Conservation (phyloP, 2,329 filamentous ascomycete genomes). For the Seiridium cupressi region DNA sequence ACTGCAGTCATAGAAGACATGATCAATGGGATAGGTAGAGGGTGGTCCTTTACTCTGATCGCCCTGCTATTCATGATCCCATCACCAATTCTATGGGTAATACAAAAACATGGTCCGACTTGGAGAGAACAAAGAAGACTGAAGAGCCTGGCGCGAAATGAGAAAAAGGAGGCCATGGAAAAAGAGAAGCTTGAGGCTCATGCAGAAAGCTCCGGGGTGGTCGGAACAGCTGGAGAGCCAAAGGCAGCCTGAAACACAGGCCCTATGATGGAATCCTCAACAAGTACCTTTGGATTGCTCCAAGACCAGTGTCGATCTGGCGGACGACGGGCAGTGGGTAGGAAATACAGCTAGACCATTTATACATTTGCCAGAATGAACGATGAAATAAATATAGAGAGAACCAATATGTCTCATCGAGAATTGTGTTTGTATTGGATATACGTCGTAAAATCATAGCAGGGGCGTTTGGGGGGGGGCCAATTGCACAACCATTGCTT, state of each 20-base stretch:
- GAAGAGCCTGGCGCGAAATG: conserved; percentile 30
- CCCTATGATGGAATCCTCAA: too few relatives aligned
- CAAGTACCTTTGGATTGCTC: too few relatives aligned
- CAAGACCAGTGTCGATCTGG: too few relatives aligned
- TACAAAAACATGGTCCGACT: conserved; percentile 45
- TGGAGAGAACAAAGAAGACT: conserved; percentile 52
- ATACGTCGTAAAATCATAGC: too few relatives aligned
- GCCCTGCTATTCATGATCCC: conserved; percentile 46
- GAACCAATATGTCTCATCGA: too few relatives aligned
- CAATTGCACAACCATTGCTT: too few relatives aligned
- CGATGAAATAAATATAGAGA: too few relatives aligned
- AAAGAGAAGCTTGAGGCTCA: conserved; percentile 12
- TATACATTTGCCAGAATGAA: too few relatives aligned
- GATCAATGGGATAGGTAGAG: conserved; percentile 54
- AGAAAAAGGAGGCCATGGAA: conserved; percentile 27
- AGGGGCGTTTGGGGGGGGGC: too few relatives aligned
- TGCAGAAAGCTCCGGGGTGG: background rate
- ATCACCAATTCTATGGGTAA: conserved; percentile 47
- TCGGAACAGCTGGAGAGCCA: background rate
- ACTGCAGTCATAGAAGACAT: conserved; percentile 60
- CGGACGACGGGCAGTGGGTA: too few relatives aligned
- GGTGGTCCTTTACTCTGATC: conserved; percentile 63
- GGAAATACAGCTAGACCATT: too few relatives aligned
- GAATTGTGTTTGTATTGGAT: too few relatives aligned
- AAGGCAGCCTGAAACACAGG: background rate